Evolutionary conservation across 768 basidiomycete genomes (phyloP).

Genomic region (Fomitopsis serialis): DNA sequence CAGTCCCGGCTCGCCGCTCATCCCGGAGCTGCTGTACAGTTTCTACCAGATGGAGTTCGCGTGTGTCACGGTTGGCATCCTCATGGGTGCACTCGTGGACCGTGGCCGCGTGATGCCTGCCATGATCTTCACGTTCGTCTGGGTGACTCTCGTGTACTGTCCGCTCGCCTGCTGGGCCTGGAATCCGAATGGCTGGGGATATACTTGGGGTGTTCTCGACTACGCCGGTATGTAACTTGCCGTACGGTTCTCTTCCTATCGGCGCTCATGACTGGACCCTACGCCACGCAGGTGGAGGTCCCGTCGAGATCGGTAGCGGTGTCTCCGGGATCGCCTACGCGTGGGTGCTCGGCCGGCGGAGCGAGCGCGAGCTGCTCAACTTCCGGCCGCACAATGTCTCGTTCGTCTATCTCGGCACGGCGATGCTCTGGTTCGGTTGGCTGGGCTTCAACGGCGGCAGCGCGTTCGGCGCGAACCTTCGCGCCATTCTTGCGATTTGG

Average conservation of each 20-base stretch:
- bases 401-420: slow-evolving; percentile 77
- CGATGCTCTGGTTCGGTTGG: slow-evolving; percentile 86
- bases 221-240: slow-evolving; percentile 59
- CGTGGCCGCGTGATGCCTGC: slow-evolving; percentile 79
- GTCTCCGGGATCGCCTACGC: slow-evolving; percentile 82
- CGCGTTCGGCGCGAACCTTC: slow-evolving; percentile 82
- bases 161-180: slow-evolving; percentile 86
- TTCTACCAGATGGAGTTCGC: slow-evolving; percentile 89
- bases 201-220: slow-evolving; percentile 80
- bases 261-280: neutral
- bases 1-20: slow-evolving; percentile 73
- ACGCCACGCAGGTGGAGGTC: slow-evolving; percentile 59
- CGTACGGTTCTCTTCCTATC: neutral
- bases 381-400: slow-evolving; percentile 89
- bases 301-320: slow-evolving; percentile 85
- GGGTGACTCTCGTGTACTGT: slow-evolving; percentile 86
- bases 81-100: slow-evolving; percentile 81
- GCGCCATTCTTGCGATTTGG: slow-evolving; percentile 81
- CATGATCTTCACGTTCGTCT: slow-evolving; percentile 76
- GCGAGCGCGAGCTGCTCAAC: slow-evolving; percentile 64
- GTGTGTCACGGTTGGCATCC: slow-evolving; percentile 71
- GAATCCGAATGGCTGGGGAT: slow-evolving; percentile 79
- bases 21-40: slow-evolving; percentile 79
- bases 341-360: slow-evolving; percentile 79
- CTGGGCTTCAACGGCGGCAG: slow-evolving; percentile 90